Percentiles rank a stretch among this genome's conserved stretches.
phyloP scores from a whole-genome alignment of 1,284 basidiomycete genomes.

The Clitocybe nebularis region DNA sequence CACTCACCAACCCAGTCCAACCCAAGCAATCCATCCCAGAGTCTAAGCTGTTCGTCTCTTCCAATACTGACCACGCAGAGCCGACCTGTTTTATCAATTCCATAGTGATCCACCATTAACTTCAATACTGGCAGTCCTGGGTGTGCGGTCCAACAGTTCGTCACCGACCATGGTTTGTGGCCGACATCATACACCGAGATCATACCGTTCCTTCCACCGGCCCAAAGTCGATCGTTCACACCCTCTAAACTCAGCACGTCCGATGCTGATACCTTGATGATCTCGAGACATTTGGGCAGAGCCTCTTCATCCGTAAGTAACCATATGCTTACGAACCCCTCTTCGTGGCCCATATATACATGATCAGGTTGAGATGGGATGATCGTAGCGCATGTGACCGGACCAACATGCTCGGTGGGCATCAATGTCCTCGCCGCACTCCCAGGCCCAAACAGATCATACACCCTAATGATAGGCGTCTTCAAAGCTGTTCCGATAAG shows the following conservation, averaged over 20 bases:
- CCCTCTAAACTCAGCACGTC: conserved; percentile 80
- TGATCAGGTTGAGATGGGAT: conserved; percentile 64
- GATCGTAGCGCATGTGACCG: conserved; percentile 78
- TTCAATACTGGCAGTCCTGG: conserved; percentile 72
- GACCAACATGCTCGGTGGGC: conserved; percentile 65
- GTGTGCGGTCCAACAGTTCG: conserved; percentile 91
- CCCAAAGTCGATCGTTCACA: conserved; percentile 82
- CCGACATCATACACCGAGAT: conserved; percentile 82
- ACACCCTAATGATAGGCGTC: conserved; percentile 73
- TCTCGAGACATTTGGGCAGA: conserved; percentile 57
- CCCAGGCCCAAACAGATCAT: conserved; percentile 63
- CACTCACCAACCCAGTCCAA: conserved; percentile 84
- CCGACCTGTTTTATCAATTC: conserved; percentile 59
- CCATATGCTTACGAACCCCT: conserved; percentile 86
- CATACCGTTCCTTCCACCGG: conserved; percentile 75
- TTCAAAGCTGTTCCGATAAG: conserved; percentile 34
- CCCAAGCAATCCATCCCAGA: conserved; percentile 91
- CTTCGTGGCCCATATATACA: conserved; percentile 92
- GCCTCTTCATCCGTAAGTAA: conserved; percentile 44
- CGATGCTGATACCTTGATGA: conserved; percentile 75
- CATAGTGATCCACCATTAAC: conserved; percentile 70
- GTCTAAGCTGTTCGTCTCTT: conserved; percentile 68
- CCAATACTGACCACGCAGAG: conserved; percentile 78
- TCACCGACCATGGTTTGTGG: conserved; percentile 76
- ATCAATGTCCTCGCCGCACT: conserved; percentile 45